Percentiles rank a stretch among this genome's conserved stretches.
Evolutionary conservation across 163 green algal species (phyloP).

Genomic region (Prototheca cutis): DNA sequence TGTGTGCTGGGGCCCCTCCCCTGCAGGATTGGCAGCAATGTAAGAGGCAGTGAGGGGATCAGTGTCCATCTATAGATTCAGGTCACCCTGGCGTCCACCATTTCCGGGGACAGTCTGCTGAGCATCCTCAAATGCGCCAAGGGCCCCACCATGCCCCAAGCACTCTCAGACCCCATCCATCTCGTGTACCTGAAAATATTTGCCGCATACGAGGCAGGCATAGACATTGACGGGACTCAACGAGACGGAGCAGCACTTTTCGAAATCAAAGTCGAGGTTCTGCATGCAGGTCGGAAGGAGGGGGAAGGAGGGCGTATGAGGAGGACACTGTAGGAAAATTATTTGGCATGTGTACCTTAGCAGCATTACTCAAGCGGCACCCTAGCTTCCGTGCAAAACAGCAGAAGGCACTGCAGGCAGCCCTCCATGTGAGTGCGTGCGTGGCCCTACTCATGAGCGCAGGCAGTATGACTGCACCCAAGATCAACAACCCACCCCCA

Average conservation of each 20-base stretch:
- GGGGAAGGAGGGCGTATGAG: not conserved
- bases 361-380: not conserved
- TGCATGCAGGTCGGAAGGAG: constrained; percentile 20
- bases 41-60: no score
- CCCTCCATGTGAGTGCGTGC: no score
- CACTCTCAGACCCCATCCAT: no score
- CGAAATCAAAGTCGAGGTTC: constrained; percentile 98
- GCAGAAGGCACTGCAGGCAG: not conserved
- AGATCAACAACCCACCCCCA: no score
- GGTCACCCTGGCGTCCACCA: no score
- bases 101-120: no score
- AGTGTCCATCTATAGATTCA: no score
- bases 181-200: constrained; percentile 83
- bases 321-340: not conserved
- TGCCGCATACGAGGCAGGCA: constrained; percentile 94
- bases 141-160: not conserved
- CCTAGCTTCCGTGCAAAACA: not conserved
- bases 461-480: no score
- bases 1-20: constrained; percentile 78
- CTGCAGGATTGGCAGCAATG: no score
- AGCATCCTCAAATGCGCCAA: no score
- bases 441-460: no score
- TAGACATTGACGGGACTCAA: constrained; percentile 92
- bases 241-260: constrained; percentile 94
- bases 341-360: not conserved